Percentiles rank a stretch among this genome's conserved stretches.
Evolutionary conservation across 2,329 filamentous ascomycete species (phyloP).

Genomic region (Xylariaceae sp.): DNA sequence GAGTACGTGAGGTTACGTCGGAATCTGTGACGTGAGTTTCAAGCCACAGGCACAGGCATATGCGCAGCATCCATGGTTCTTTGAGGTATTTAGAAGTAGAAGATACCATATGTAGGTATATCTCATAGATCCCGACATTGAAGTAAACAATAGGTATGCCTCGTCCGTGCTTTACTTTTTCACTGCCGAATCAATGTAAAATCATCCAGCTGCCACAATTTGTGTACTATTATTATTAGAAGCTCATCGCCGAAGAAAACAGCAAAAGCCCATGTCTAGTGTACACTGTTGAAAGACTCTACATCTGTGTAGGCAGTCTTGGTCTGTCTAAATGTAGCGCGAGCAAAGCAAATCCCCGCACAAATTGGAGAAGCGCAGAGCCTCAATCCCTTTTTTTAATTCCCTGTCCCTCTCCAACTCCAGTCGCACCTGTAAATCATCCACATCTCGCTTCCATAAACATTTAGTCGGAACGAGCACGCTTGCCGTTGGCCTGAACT

Average conservation of each 20-base stretch:
- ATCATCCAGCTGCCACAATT: not conserved
- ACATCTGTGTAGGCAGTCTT: not conserved
- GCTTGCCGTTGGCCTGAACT: conserved; percentile 13
- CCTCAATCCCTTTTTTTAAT: conserved; percentile 9
- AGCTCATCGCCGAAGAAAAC: conserved; percentile 9
- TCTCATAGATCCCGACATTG: no score
- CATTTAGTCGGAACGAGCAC: conserved; percentile 15
- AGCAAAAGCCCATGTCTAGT: conserved; percentile 3
- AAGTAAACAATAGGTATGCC: no score
- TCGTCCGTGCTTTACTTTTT: not conserved
- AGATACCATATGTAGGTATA: no score
- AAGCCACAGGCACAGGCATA: no score
- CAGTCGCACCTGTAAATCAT: not conserved
- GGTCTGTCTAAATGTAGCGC: not conserved
- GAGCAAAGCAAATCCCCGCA: conserved; percentile 13
- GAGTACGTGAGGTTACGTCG: no score
- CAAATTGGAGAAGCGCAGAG: conserved; percentile 19
- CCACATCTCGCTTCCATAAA: not conserved
- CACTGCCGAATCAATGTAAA: not conserved
- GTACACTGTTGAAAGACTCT: conserved; percentile 4
- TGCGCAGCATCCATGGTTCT: no score
- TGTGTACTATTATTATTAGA: conserved; percentile 13
- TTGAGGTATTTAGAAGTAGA: no score
- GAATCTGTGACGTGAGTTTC: no score
- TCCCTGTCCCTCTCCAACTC: conserved; percentile 12